These are phyloP conservation scores for Jatropha podagrica DNA, from an alignment of 441 rosid species.

Conservation along the genomic window DNA sequence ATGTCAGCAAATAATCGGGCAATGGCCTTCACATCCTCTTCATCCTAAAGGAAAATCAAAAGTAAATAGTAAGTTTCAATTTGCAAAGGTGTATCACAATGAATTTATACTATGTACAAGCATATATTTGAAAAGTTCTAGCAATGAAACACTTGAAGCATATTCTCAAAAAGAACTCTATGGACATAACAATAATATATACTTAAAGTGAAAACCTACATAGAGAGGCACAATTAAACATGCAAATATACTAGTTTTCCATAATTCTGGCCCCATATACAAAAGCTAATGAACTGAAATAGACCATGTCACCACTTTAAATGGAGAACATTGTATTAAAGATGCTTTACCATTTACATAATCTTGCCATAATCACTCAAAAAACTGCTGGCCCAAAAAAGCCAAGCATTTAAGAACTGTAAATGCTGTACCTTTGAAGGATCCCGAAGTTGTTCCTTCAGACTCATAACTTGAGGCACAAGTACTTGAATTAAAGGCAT, in stretches of 20 bases:
- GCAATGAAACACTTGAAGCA: conserved; percentile 9
- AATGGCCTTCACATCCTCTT: conserved; percentile 98
- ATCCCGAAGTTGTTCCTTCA: conserved; percentile 81
- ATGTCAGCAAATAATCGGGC: conserved; percentile 97
- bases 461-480: conserved; percentile 87
- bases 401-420: not conserved
- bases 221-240: not conserved
- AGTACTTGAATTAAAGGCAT: conserved; percentile 93
- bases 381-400: not conserved
- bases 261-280: not conserved
- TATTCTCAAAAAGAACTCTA: not conserved
- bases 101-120: not conserved
- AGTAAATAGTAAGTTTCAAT: conserved; percentile 20
- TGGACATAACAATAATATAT: not conserved
- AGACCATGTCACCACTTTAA: not conserved
- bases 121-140: not conserved
- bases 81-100: not conserved
- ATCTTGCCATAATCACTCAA: not conserved
- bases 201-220: not conserved
- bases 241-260: not conserved
- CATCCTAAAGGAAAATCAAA: conserved; percentile 63
- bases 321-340: not conserved
- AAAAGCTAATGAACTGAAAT: not conserved
- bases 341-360: conserved; percentile 4
- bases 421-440: conserved; percentile 72